Percentiles rank a stretch among this genome's conserved stretches.
Evolutionary conservation across 805 yeast genomes (phyloP).

Genomic region (Kodamaea hsintzibuensis): DNA sequence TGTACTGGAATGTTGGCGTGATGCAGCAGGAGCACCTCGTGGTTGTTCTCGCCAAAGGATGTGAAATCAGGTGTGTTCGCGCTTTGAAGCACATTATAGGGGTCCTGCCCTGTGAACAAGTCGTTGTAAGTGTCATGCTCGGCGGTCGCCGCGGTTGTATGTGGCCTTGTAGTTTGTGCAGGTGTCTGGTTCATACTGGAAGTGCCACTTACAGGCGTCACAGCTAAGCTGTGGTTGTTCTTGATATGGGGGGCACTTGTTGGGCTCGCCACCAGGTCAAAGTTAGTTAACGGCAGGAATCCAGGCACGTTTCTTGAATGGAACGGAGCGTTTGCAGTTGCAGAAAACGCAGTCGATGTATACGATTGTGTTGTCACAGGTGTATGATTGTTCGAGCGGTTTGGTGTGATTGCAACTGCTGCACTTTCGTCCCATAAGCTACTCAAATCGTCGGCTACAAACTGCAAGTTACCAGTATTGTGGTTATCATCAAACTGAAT

Average conservation of each 20-base stretch:
- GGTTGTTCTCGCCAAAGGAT: constrained; percentile 1
- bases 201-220: constrained; percentile 2
- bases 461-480: constrained; percentile 11
- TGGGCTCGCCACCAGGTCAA: constrained; percentile 9
- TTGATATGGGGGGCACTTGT: neutral
- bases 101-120: constrained; percentile 14
- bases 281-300: constrained; percentile 10
- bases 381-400: constrained; percentile 9
- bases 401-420: constrained; percentile 4
- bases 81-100: constrained; percentile 4
- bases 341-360: neutral
- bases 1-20: neutral
- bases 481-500: constrained; percentile 9
- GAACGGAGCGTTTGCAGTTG: neutral
- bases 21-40: neutral
- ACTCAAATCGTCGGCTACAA: constrained; percentile 14
- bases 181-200: constrained; percentile 4
- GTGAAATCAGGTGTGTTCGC: constrained; percentile 3
- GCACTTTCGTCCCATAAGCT: constrained; percentile 13
- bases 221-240: neutral
- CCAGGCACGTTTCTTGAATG: neutral
- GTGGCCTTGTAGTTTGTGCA: constrained; percentile 1
- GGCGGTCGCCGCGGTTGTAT: neutral
- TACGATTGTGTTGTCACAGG: constrained; percentile 5
- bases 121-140: constrained; percentile 5